phyloP scores from a whole-genome alignment of 768 basidiomycete species.

The Rhizopogon salebrosus region DNA sequence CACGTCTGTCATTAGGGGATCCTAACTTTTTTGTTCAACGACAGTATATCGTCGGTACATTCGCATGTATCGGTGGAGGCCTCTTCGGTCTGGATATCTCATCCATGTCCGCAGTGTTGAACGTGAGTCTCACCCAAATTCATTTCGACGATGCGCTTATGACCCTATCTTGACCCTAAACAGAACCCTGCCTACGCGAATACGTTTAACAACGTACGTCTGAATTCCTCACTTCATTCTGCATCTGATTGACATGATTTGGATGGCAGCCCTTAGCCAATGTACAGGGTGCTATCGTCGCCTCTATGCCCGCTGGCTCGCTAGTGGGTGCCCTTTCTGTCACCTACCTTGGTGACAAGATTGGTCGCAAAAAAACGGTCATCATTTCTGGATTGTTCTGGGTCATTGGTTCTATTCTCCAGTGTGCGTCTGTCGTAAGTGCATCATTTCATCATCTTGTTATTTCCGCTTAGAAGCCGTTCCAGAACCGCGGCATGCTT shows the following conservation, averaged over 20 bases:
- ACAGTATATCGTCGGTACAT: slow-evolving; percentile 75
- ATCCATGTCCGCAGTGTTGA: slow-evolving; percentile 76
- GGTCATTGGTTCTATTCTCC: slow-evolving; percentile 69
- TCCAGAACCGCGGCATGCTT: slow-evolving; percentile 68
- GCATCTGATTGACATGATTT: slow-evolving; percentile 1
- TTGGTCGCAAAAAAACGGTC: slow-evolving; percentile 64
- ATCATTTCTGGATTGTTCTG: slow-evolving; percentile 65
- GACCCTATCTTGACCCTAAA: not conserved
- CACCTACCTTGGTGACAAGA: slow-evolving; percentile 53
- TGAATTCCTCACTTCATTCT: not conserved
- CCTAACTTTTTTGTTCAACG: not conserved
- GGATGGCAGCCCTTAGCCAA: slow-evolving; percentile 39
- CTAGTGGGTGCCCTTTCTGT: slow-evolving; percentile 62
- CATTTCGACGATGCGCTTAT: not conserved
- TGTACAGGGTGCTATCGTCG: slow-evolving; percentile 71
- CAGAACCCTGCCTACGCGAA: slow-evolving; percentile 24
- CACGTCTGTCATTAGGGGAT: not conserved
- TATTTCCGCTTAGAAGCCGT: not conserved
- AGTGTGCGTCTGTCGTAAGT: slow-evolving; percentile 50
- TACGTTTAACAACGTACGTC: slow-evolving; percentile 22
- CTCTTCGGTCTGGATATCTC: slow-evolving; percentile 80
- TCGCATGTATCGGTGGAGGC: slow-evolving; percentile 78
- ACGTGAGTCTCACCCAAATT: slow-evolving; percentile 25
- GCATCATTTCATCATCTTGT: not conserved
- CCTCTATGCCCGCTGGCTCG: slow-evolving; percentile 71